Evolutionary conservation across 2,329 filamentous ascomycete species (phyloP), one percentile per base, ranked within the genome.

Genomic region (Sporothrix schenckii): DNA sequence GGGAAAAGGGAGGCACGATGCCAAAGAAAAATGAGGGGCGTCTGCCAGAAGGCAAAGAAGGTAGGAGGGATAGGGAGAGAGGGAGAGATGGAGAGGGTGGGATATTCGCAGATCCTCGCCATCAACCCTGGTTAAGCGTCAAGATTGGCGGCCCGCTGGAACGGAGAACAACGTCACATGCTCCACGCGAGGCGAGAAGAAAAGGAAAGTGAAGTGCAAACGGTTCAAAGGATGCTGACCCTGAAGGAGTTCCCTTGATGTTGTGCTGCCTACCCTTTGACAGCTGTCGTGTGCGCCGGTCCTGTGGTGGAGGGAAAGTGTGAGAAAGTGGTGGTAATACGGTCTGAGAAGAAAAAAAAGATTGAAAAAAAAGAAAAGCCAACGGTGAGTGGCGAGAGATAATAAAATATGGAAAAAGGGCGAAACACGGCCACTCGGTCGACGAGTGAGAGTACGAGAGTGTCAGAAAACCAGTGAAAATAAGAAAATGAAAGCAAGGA

Each of bases 161-260:
- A 68, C 69, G 70, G 70, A 61, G 34, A 71, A 56, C 67, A 61
- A 71, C 72, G 72, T 72, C 72, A 72, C 66, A 58, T 52, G 54
- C 56, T 65, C 66, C 66, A 66, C 63, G 47, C 53, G 60, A 70
- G 61, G 47, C 47, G 53, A 70, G 66, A 60, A 4, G 54, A 66
- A 69, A 54, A 13, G n/a, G 47, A 21, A 47, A 30, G 53, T 50
- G 68, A 56, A 39, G 50, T 14, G 44, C 19, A 49, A 49, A 44
- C 39, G 50, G 21, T 50, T 24, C n/a, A 24, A 14, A 21, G 24
- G 16, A 39, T 41, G 54, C 39, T 58, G 54, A 21, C 14, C 21
- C 21, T 47, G n/a, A 19, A 44, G 41, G 39, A 27, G 16, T 61
- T 60, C 56, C n/a, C n/a, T 47, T 4, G 41, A 69, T 70, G 30